Base-by-base conservation (phyloP, 2,329 filamentous ascomycete species). In the Exophiala aquamarina region DNA sequence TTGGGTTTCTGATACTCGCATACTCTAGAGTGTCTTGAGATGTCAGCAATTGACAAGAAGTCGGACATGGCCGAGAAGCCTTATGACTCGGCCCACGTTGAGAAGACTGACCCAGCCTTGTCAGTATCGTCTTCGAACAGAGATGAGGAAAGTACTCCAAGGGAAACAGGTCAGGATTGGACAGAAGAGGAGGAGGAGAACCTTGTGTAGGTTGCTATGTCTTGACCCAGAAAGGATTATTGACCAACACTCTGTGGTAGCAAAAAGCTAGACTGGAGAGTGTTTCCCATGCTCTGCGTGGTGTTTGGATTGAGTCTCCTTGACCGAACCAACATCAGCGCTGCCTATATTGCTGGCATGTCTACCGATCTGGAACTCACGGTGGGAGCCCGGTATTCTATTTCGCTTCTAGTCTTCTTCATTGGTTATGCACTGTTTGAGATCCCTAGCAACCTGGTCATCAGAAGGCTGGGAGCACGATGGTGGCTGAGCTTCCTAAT, bases 321-420 rank as follows among this genome's bases (percentile, higher is more conserved):
- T 7, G 52, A 54, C 20, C 19, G 41, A 11, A 33, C 20, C 8
- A 49, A 51, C 18, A 46, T 46, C 13, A 19, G 39, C 18, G 39
- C 18, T 18, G 87, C 86, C 33, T 80, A 80, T 36, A 84, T 92
- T 63, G 87, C 87, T 14, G 87, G 62, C 11, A 64, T 68, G 62
- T 44, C 49, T 3, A 43, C 52, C 28, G 63, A 65, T 10, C 44
- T 62, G 14, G 39, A 51, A 21, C 61, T 73, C 7, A 21, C 35
- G 10, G 35, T 37, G 14, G 35, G 35, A 18, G 14, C 35, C 14
- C 35, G 35, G 11, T 37, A 37, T 19, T 37, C 35, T 7, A 37
- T 37, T 20, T 9, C 35, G n/a, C 35, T 37, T 4, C 18, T 37
- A 17, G 18, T 37, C 35, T 62, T 63, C 39, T 63, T 64, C 34